These are phyloP conservation scores for Pestalotiopsis sp. DNA, from an alignment of 2,329 filamentous ascomycete species.

Conservation along the genomic window DNA sequence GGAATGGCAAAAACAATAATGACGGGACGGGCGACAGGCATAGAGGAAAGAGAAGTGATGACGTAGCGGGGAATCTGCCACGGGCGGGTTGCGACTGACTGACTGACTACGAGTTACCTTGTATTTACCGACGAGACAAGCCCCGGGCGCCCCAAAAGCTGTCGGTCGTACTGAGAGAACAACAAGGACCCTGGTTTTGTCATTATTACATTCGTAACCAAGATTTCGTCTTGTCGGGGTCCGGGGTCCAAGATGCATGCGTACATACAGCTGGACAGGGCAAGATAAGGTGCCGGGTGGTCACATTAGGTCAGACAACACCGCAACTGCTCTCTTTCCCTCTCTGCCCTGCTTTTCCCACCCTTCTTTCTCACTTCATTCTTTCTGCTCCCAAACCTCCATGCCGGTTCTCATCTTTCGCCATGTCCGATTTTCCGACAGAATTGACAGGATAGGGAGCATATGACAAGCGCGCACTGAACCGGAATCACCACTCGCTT, in stretches of 20 bases:
- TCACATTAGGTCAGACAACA: neutral
- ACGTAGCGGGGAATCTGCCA: no score
- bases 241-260: neutral
- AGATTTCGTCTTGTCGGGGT: neutral
- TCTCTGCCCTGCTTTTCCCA: neutral
- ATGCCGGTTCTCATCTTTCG: no score
- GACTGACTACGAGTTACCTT: no score
- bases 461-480: neutral
- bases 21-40: no score
- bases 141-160: no score
- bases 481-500: neutral
- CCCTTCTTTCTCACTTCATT: neutral
- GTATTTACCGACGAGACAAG: no score
- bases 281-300: neutral
- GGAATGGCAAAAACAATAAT: no score
- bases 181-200: slow-evolving; percentile 25
- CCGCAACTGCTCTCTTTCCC: no score
- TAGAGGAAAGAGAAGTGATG: no score
- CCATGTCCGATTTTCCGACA: neutral
- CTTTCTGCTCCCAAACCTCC: no score
- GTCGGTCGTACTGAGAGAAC: neutral
- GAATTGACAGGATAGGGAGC: neutral
- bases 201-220: neutral
- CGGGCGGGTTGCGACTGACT: no score
- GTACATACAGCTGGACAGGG: neutral